phyloP scores from a whole-genome alignment of 2,329 filamentous ascomycete species.

The Botrytis squamosa region DNA sequence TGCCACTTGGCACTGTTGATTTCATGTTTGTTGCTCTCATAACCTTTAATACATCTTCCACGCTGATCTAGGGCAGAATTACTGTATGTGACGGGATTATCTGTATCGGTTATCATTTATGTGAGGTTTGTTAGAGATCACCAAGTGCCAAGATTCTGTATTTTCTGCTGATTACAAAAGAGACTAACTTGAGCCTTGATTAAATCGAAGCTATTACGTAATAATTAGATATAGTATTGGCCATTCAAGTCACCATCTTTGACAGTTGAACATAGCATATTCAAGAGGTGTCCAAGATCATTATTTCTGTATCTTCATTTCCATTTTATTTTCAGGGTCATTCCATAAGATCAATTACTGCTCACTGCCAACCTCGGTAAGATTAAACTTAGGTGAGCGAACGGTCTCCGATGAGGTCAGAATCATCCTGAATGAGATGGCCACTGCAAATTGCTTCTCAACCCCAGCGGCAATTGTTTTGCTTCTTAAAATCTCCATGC shows the following conservation, averaged over 20 bases:
- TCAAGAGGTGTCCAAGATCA: background rate
- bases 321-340: background rate
- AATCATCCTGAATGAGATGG: background rate
- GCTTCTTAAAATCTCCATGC: background rate
- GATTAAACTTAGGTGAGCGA: background rate
- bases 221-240: background rate
- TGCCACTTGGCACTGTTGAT: background rate
- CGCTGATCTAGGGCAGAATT: background rate
- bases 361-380: background rate
- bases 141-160: background rate
- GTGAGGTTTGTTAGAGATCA: background rate
- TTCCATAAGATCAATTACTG: background rate
- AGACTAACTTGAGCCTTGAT: background rate
- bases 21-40: background rate
- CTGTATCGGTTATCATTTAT: background rate
- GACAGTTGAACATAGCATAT: background rate
- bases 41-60: background rate
- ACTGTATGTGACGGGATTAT: background rate
- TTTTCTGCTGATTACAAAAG: too few relatives aligned
- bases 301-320: background rate
- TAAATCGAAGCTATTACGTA: background rate
- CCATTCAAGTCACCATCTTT: background rate
- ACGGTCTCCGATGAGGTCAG: background rate
- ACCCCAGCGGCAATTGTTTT: background rate
- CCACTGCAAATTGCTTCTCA: background rate